Percentiles rank a stretch among this genome's conserved stretches.
Evolutionary conservation across 2,329 filamentous ascomycete genomes (phyloP).

Genomic region (Aspergillus aculeatinus): DNA sequence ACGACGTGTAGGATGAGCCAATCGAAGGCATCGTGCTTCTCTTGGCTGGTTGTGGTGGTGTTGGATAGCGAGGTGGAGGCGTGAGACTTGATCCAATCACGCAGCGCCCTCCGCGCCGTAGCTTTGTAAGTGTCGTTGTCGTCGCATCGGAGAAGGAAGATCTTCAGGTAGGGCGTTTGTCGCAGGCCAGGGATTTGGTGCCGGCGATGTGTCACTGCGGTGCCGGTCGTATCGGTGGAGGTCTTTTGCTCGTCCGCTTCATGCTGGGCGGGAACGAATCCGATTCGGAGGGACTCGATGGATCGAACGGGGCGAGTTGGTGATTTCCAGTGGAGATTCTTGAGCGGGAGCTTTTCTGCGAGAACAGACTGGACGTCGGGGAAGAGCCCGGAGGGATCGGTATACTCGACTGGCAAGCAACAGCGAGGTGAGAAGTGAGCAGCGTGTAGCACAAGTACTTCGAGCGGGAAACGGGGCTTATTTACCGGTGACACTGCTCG

Average conservation of each 20-base stretch:
- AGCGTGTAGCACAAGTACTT: not conserved
- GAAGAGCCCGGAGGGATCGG: slow-evolving; percentile 87
- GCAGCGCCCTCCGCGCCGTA: slow-evolving; percentile 71
- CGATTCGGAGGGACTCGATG: slow-evolving; percentile 88
- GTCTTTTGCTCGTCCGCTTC: slow-evolving; percentile 34
- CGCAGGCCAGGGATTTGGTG: slow-evolving; percentile 95
- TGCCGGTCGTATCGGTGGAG: slow-evolving; percentile 38
- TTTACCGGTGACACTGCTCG: slow-evolving; percentile 71
- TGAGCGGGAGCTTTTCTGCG: slow-evolving; percentile 75
- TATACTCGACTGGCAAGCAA: slow-evolving; percentile 75
- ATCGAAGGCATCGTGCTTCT: slow-evolving; percentile 95
- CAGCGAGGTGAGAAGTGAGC: slow-evolving; percentile 20
- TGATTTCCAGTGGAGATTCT: slow-evolving; percentile 96
- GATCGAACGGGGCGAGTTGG: slow-evolving; percentile 86
- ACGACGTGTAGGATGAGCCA: slow-evolving; percentile 94
- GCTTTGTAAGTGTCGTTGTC: slow-evolving; percentile 93
- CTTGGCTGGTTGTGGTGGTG: slow-evolving; percentile 61
- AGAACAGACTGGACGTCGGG: slow-evolving; percentile 76
- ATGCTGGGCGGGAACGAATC: slow-evolving; percentile 68
- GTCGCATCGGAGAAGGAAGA: slow-evolving; percentile 87
- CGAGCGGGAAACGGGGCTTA: slow-evolving; percentile 7
- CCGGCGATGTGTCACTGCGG: slow-evolving; percentile 56
- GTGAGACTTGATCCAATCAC: slow-evolving; percentile 87
- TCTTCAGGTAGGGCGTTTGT: slow-evolving; percentile 88
- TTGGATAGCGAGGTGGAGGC: slow-evolving; percentile 56